Evolutionary conservation across 805 yeast species (phyloP).

Genomic region (Starmerella apicola): DNA sequence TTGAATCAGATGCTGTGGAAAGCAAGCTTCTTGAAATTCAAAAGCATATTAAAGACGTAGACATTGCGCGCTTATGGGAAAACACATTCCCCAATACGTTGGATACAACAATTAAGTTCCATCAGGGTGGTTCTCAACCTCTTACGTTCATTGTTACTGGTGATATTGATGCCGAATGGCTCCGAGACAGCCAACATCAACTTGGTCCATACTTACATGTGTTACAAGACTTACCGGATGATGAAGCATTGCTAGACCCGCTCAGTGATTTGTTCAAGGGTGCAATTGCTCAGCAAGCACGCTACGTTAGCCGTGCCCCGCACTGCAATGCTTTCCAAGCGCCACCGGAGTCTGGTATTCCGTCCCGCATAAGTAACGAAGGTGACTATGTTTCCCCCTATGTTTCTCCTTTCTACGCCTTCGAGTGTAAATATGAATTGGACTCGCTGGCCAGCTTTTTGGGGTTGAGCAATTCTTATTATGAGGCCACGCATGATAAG

Average conservation of each 20-base stretch:
- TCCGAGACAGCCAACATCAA: conserved; percentile 77
- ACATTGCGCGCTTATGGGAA: conserved; percentile 62
- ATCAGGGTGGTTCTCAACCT: conserved; percentile 30
- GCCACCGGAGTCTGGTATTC: conserved; percentile 35
- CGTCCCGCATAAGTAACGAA: conserved; percentile 5
- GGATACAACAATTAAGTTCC: conserved; percentile 79
- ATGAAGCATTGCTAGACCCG: conserved; percentile 8
- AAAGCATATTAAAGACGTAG: conserved; percentile 41
- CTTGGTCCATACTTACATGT: conserved; percentile 61
- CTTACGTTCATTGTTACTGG: conserved; percentile 79
- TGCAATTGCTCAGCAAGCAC: conserved; percentile 70
- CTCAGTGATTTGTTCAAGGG: conserved; percentile 51
- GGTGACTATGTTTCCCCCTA: conserved; percentile 53
- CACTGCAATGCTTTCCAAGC: conserved; percentile 92
- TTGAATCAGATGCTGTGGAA: conserved; percentile 51
- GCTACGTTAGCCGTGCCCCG: conserved; percentile 49
- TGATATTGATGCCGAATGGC: conserved; percentile 89
- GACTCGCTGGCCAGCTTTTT: conserved; percentile 77
- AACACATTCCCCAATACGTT: conserved; percentile 78
- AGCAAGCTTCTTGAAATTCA: conserved; percentile 41
- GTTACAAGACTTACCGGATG: conserved; percentile 35
- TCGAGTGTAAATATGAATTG: conserved; percentile 82
- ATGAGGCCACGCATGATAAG: conserved; percentile 32
- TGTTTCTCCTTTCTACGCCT: conserved; percentile 60
- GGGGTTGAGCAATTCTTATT: conserved; percentile 62